phyloP scores from a whole-genome alignment of 73 alveolate species.

The Uronychia setigera region DNA sequence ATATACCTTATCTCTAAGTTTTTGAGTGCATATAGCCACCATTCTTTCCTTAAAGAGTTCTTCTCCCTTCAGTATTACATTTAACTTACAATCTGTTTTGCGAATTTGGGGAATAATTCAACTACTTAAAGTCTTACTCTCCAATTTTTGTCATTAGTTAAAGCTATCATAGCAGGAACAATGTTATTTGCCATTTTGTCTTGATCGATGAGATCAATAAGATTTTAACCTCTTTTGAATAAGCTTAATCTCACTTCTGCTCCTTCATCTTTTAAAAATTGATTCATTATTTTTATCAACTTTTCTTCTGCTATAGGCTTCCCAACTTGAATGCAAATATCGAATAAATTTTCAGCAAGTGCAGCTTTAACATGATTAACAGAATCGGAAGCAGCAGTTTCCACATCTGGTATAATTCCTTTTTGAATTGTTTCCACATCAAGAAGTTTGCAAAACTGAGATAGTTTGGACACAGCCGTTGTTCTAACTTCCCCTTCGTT shows the following conservation, averaged over 20 bases:
- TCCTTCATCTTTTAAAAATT: constrained; percentile 56
- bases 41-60: constrained; percentile 77
- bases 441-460: constrained; percentile 48
- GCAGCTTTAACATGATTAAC: constrained; percentile 70
- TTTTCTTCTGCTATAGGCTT: constrained; percentile 62
- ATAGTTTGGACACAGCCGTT: constrained; percentile 52
- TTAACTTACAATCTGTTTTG: no score
- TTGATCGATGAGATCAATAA: constrained; percentile 67
- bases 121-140: constrained; percentile 79
- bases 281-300: constrained; percentile 43
- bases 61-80: no score
- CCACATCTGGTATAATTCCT: constrained; percentile 59
- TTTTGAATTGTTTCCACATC: constrained; percentile 45
- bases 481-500: constrained; percentile 66
- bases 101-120: constrained; percentile 82
- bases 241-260: constrained; percentile 63
- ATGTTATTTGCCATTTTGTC: constrained; percentile 69
- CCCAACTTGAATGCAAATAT: constrained; percentile 70
- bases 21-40: constrained; percentile 63
- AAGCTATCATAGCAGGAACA: constrained; percentile 79
- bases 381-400: constrained; percentile 65
- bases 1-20: no score
- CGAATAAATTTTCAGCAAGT: constrained; percentile 71
- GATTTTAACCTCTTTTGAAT: not conserved
- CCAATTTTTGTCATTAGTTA: constrained; percentile 87